Evolutionary conservation across 2,329 filamentous ascomycete genomes (phyloP), one percentile per base, ranked within the genome.

Genomic region (Fusarium decemcellulare): DNA sequence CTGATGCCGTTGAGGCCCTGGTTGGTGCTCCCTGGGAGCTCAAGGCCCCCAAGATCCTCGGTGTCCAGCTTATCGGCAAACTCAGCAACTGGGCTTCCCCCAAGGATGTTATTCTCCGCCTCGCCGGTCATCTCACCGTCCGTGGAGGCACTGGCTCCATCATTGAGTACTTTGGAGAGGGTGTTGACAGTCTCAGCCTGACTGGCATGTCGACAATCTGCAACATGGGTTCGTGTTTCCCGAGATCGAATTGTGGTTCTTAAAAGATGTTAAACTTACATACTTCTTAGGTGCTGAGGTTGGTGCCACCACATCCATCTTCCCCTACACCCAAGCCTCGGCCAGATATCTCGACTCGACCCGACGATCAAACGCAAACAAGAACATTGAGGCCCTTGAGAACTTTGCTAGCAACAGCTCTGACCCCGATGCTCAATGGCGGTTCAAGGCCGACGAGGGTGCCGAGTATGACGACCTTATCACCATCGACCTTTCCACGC

Each of bases 11-110:
- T 3, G 96, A 99, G 82, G 96, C 95, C 8, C 88, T 99, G 42
- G 96, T 98, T 3, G 95, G 97, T 77, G 94, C 95, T 9, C 96
- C 96, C 0, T 99, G 96, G 96, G 96, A 99, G 82, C 85, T 99
- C 63, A 98, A 97, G 85, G 96, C 96, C 6, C 96, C 96, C 15
- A 94, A 93, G 80, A 87, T 99, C 53, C 83, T 98, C 12, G 95
- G 95, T 75, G 94, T 98, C 10, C 89, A 91, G 76, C 86, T 98
- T 43, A 91, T 91, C 63, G 96, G 96, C 72, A 84, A 93, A 81
- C 88, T 99, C 63, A 93, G 86, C 79, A 94, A 93, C 76, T 99
- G 96, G 96, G 92, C 94, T 1, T 91, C 94, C 27, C 95, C 96
- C 43, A 99, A 99, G 86, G 96, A 99, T 78, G 89, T 99, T 59